phyloP scores from a whole-genome alignment of 1,284 basidiomycete genomes.

The Ceratobasidium sp. region DNA sequence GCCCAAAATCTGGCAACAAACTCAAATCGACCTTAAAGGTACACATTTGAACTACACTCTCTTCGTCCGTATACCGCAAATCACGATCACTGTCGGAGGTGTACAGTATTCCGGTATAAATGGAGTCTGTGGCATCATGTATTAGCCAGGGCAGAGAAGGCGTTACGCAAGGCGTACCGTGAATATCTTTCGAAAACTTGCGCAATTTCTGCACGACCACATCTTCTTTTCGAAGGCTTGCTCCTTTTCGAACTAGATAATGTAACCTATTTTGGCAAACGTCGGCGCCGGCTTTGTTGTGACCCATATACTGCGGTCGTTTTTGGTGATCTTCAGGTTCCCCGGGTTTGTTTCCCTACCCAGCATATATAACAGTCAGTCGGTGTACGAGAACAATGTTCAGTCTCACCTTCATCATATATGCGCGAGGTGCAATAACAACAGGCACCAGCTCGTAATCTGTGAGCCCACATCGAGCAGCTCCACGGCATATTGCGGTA shows the following conservation, averaged over 20 bases:
- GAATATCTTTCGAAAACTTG: slow-evolving; percentile 53
- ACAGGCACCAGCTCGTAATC: slow-evolving; percentile 79
- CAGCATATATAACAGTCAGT: not conserved
- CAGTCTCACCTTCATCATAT: slow-evolving; percentile 78
- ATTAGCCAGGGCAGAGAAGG: too few species aligned
- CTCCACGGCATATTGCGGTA: slow-evolving; percentile 84
- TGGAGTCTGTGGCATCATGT: slow-evolving; percentile 65
- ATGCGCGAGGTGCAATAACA: slow-evolving; percentile 80
- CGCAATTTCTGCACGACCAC: slow-evolving; percentile 78
- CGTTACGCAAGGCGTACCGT: slow-evolving; percentile 48
- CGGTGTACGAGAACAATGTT: not conserved
- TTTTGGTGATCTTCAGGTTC: slow-evolving; percentile 81
- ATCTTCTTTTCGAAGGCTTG: slow-evolving; percentile 86
- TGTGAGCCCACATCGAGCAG: slow-evolving; percentile 83
- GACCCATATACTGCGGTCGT: slow-evolving; percentile 80
- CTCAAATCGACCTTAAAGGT: slow-evolving; percentile 87
- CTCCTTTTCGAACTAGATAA: slow-evolving; percentile 82
- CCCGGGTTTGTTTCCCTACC: slow-evolving; percentile 82
- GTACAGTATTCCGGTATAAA: slow-evolving; percentile 81
- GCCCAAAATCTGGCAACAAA: slow-evolving; percentile 78
- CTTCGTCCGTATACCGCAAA: slow-evolving; percentile 86
- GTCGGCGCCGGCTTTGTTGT: slow-evolving; percentile 77
- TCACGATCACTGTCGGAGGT: slow-evolving; percentile 78
- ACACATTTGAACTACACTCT: slow-evolving; percentile 78
- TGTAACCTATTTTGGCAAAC: slow-evolving; percentile 87